A percentile compares a stretch with the other conserved stretches of the same genome.
phyloP scores from a whole-genome alignment of 805 yeast genomes.

The Wickerhamomyces subpelliculosus region DNA sequence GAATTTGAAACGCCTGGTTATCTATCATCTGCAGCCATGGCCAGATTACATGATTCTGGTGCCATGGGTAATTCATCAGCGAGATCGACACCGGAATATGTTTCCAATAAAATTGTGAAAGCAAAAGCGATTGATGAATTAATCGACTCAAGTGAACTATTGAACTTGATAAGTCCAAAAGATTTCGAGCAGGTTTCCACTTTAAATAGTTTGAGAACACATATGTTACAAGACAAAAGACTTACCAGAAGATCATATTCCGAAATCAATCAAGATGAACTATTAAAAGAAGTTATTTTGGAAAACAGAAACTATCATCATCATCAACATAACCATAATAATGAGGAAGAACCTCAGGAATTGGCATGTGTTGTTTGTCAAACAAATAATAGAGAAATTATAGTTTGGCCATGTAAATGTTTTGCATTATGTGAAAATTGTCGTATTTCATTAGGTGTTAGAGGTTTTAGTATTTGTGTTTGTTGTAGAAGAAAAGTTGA shows the following conservation, averaged over 20 bases:
- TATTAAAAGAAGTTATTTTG: conserved; percentile 23
- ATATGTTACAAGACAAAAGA: conserved; percentile 17
- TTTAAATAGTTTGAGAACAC: conserved; percentile 10
- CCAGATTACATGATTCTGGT: conserved; percentile 7
- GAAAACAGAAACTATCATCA: conserved; percentile 18
- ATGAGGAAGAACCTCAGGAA: conserved; percentile 26
- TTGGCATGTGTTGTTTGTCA: conserved; percentile 78
- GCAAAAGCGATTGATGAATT: conserved; percentile 12
- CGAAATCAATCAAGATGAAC: conserved; percentile 20
- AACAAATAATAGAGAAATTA: conserved; percentile 61
- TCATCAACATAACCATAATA: conserved; percentile 11
- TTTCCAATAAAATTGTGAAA: not conserved
- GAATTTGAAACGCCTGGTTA: conserved; percentile 14
- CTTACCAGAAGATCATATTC: conserved; percentile 30
- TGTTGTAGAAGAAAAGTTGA: conserved; percentile 76
- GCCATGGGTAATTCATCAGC: conserved; percentile 1
- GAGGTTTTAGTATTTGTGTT: conserved; percentile 74
- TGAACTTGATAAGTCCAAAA: conserved; percentile 25
- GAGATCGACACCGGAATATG: not conserved
- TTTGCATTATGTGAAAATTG: conserved; percentile 85
- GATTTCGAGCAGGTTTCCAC: conserved; percentile 13
- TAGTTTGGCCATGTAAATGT: conserved; percentile 92
- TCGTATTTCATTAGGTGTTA: conserved; percentile 60
- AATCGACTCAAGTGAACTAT: conserved; percentile 12
- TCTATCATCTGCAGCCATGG: conserved; percentile 8